Conservation (phyloP, 345 rosid genomes). For the Hirschfeldia incana region DNA sequence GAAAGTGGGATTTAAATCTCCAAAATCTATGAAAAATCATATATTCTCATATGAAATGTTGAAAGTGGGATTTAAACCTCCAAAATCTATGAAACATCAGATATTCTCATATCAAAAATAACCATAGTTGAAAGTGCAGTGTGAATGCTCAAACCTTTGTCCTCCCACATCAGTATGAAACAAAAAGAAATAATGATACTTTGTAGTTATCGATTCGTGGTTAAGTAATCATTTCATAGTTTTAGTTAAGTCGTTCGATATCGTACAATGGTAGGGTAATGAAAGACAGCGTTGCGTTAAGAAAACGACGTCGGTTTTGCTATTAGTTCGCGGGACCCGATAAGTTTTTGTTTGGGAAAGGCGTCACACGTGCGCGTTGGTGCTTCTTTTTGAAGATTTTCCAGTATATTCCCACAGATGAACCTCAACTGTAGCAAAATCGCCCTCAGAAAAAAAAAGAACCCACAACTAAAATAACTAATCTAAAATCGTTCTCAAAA, state of each 20-base stretch:
- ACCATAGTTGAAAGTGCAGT: neutral
- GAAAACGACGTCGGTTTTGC: constrained; percentile 37
- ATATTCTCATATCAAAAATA: neutral
- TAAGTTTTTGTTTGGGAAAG: constrained; percentile 28
- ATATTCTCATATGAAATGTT: neutral
- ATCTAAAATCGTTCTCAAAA: neutral
- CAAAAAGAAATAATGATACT: neutral
- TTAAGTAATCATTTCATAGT: constrained; percentile 31
- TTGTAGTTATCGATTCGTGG: constrained; percentile 16
- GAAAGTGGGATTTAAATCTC: neutral
- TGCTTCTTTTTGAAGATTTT: constrained; percentile 35
- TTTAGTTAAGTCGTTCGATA: constrained; percentile 22
- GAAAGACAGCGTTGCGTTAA: constrained; percentile 35
- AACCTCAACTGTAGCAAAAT: neutral
- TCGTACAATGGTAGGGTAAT: neutral
- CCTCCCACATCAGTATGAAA: neutral
- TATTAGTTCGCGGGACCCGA: constrained; percentile 32
- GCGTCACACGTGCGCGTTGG: constrained; percentile 41
- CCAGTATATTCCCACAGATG: constrained; percentile 14
- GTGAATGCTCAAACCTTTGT: neutral
- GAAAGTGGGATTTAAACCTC: neutral
- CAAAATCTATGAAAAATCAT: neutral
- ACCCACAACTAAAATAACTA: neutral
- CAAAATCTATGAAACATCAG: neutral
- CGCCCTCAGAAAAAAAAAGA: too few relatives aligned